A percentile compares a stretch with the other conserved stretches of the same genome.
These are phyloP conservation scores for Yamadazyma ubonensis DNA, from an alignment of 805 yeast genomes.

Conservation along the genomic window DNA sequence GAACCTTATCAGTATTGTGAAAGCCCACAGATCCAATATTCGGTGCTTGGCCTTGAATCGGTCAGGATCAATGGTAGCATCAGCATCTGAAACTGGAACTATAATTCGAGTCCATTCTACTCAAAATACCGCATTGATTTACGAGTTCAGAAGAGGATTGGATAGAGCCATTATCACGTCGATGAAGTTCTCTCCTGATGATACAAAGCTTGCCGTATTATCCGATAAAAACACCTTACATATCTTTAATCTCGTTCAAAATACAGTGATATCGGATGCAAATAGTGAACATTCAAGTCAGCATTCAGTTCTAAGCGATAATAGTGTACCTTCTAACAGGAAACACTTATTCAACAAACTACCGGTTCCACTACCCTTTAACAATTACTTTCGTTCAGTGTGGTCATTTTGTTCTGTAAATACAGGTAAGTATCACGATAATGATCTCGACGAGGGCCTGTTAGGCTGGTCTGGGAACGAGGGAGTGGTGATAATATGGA, in stretches of 20 bases:
- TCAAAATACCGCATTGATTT: slow-evolving; percentile 63
- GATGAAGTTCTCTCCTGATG: slow-evolving; percentile 79
- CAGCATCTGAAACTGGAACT: slow-evolving; percentile 83
- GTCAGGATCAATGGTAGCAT: slow-evolving; percentile 68
- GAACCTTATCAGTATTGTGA: slow-evolving; percentile 63
- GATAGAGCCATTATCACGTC: slow-evolving; percentile 82
- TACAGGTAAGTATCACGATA: slow-evolving; percentile 39
- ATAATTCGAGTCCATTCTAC: slow-evolving; percentile 73
- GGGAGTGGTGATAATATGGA: slow-evolving; percentile 74
- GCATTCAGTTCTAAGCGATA: slow-evolving; percentile 4
- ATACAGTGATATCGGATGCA: slow-evolving; percentile 7
- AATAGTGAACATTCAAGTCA: slow-evolving; percentile 10
- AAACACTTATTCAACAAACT: slow-evolving; percentile 64
- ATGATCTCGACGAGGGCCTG: slow-evolving; percentile 32
- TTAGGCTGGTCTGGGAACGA: slow-evolving; percentile 79
- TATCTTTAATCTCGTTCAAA: slow-evolving; percentile 56
- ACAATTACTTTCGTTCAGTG: slow-evolving; percentile 71
- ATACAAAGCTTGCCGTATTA: slow-evolving; percentile 74
- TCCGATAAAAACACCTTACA: slow-evolving; percentile 91
- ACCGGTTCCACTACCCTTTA: slow-evolving; percentile 60
- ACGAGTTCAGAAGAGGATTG: slow-evolving; percentile 85
- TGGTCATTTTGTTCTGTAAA: slow-evolving; percentile 86
- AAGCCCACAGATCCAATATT: slow-evolving; percentile 72
- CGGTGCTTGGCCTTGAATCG: slow-evolving; percentile 62
- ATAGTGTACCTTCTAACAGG: slow-evolving; percentile 40